phyloP scores from a whole-genome alignment of 805 yeast genomes.

The Suhomyces xylopsoci region DNA sequence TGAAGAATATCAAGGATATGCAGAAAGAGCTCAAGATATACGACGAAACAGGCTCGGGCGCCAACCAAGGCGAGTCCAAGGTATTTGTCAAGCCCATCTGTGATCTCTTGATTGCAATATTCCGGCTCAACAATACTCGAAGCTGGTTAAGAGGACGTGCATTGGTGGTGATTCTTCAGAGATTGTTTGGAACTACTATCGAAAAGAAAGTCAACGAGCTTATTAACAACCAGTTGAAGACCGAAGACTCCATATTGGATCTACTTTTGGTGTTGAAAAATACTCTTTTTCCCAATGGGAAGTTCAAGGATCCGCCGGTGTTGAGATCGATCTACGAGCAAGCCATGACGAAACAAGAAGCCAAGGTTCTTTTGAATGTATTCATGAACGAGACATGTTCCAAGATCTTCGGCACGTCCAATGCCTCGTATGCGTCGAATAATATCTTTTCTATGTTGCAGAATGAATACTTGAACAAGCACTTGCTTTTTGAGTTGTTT shows the following conservation, averaged over 20 bases:
- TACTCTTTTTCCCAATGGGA: conserved; percentile 44
- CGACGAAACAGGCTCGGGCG: conserved; percentile 34
- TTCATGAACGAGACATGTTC: conserved; percentile 65
- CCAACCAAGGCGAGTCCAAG: conserved; percentile 9
- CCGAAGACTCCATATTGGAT: conserved; percentile 47
- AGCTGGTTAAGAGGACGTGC: conserved; percentile 88
- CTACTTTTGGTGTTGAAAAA: conserved; percentile 20
- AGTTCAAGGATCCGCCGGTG: conserved; percentile 44
- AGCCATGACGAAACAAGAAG: conserved; percentile 52
- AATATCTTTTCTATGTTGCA: conserved; percentile 67
- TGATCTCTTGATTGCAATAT: conserved; percentile 67
- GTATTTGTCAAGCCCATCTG: conserved; percentile 80
- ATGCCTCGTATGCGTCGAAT: conserved; percentile 60
- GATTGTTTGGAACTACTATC: conserved; percentile 81
- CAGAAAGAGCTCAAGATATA: conserved; percentile 52
- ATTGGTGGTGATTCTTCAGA: conserved; percentile 74
- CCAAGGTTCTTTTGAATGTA: conserved; percentile 52
- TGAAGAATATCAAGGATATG: conserved; percentile 44
- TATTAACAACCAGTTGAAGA: conserved; percentile 32
- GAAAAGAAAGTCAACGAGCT: conserved; percentile 61
- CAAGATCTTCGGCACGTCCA: conserved; percentile 67
- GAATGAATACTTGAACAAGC: conserved; percentile 65
- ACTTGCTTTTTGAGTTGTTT: conserved; percentile 54
- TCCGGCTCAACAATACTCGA: conserved; percentile 60
- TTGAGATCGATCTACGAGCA: conserved; percentile 52